Evolutionary conservation across 2,329 filamentous ascomycete genomes (phyloP).

Genomic region (Oidium heveae): DNA sequence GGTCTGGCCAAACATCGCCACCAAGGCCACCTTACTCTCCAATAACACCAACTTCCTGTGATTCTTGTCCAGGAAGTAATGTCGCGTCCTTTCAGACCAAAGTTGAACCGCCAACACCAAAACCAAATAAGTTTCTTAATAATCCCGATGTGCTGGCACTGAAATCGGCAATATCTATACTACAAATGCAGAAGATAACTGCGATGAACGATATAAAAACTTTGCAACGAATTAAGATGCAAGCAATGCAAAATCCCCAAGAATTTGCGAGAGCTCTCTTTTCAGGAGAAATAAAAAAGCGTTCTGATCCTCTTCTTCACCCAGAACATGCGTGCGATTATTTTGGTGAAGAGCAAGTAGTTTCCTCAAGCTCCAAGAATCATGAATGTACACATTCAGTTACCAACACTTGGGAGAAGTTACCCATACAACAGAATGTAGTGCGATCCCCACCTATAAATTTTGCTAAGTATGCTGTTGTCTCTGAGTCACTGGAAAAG

Average conservation of each 20-base stretch:
- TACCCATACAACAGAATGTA: constrained; percentile 59
- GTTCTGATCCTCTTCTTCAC: constrained; percentile 6
- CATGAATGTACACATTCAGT: neutral
- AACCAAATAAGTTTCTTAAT: constrained; percentile 29
- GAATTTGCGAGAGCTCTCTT: constrained; percentile 45
- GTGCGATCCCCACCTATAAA: constrained; percentile 76
- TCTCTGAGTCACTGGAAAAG: constrained; percentile 61
- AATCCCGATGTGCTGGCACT: constrained; percentile 79
- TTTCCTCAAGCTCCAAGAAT: neutral
- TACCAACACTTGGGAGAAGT: constrained; percentile 25
- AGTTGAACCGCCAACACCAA: constrained; percentile 18
- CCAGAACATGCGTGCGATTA: constrained; percentile 13
- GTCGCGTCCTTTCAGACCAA: constrained; percentile 10
- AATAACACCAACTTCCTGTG: constrained; percentile 10
- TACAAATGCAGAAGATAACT: constrained; percentile 65
- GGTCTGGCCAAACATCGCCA: constrained; percentile 10
- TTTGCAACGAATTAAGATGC: constrained; percentile 42
- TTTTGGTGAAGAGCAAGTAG: constrained; percentile 3
- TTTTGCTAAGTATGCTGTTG: constrained; percentile 84
- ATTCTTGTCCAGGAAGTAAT: constrained; percentile 5
- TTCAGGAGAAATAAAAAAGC: constrained; percentile 27
- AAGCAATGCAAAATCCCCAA: constrained; percentile 44
- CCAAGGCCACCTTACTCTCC: constrained; percentile 12
- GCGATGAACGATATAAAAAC: constrained; percentile 49
- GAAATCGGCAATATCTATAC: constrained; percentile 58